A percentile compares a stretch with the other conserved stretches of the same genome.
Evolutionary conservation across 495 filamentous ascomycete genomes (phyloP).

Genomic region (Penicillium bialowiezense): DNA sequence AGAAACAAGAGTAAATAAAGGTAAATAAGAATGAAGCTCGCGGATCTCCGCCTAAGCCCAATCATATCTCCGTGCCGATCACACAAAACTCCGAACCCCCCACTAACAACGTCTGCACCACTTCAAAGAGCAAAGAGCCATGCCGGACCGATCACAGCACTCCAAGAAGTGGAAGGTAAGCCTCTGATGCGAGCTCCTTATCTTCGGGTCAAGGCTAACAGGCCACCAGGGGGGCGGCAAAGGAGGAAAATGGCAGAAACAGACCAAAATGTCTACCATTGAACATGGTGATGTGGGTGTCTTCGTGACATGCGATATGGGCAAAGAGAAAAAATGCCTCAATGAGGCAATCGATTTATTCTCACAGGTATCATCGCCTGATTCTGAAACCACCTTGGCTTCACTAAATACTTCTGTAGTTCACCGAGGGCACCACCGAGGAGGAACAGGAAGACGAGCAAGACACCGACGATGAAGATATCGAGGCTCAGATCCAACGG

Average conservation of each 20-base stretch:
- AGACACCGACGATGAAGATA: slow-evolving; percentile 56
- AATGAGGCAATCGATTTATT: slow-evolving; percentile 72
- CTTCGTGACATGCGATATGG: slow-evolving; percentile 83
- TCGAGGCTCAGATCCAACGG: slow-evolving; percentile 77
- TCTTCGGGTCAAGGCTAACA: neutral
- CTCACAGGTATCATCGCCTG: slow-evolving; percentile 55
- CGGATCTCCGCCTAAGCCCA: slow-evolving; percentile 16
- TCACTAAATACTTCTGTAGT: slow-evolving; percentile 9
- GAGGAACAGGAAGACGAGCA: slow-evolving; percentile 37
- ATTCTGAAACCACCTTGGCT: neutral
- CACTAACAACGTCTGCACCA: slow-evolving; percentile 3
- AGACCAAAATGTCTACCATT: slow-evolving; percentile 35
- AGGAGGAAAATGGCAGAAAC: slow-evolving; percentile 27
- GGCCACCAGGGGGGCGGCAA: slow-evolving; percentile 23
- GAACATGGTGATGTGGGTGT: slow-evolving; percentile 80
- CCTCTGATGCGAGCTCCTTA: neutral
- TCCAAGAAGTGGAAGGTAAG: slow-evolving; percentile 40
- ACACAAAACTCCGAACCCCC: slow-evolving; percentile 18
- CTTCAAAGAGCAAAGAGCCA: slow-evolving; percentile 29
- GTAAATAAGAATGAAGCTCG: neutral
- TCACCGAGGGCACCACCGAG: slow-evolving; percentile 21
- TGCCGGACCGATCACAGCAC: too few species aligned
- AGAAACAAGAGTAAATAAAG: neutral
- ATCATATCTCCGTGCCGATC: slow-evolving; percentile 9
- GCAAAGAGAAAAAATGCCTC: slow-evolving; percentile 73